Evolutionary conservation across 2,329 filamentous ascomycete genomes (phyloP).

Genomic region (Neoascochyta sp.): DNA sequence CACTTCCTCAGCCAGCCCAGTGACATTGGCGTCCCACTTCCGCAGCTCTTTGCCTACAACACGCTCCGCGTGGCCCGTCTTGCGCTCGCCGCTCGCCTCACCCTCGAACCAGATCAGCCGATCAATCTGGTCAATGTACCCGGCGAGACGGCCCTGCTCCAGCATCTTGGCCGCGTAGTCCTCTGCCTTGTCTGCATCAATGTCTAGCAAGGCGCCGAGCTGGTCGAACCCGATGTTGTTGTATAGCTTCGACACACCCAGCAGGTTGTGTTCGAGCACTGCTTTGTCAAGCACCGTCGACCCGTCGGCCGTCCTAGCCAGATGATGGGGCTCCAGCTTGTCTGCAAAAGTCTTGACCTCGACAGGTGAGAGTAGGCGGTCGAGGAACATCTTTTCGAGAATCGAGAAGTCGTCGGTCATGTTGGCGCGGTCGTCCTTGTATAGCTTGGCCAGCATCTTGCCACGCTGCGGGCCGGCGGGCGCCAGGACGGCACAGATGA

Average conservation of each 20-base stretch:
- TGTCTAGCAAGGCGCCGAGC: slow-evolving; percentile 71
- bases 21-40: slow-evolving; percentile 85
- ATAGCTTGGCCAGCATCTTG: slow-evolving; percentile 74
- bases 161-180: slow-evolving; percentile 93
- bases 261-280: slow-evolving; percentile 92
- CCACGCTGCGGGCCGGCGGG: slow-evolving; percentile 84
- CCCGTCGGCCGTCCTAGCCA: slow-evolving; percentile 84
- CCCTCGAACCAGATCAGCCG: slow-evolving; percentile 83
- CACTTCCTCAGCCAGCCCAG: slow-evolving; percentile 81
- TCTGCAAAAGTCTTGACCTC: slow-evolving; percentile 85
- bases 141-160: slow-evolving; percentile 82
- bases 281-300: slow-evolving; percentile 90
- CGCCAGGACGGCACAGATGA: slow-evolving; percentile 87
- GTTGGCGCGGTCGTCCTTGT: slow-evolving; percentile 84
- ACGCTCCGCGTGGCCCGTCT: slow-evolving; percentile 58
- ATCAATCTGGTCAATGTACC: slow-evolving; percentile 91
- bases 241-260: slow-evolving; percentile 67
- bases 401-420: slow-evolving; percentile 79
- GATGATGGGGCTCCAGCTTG: slow-evolving; percentile 78
- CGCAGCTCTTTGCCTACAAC: slow-evolving; percentile 68
- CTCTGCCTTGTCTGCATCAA: slow-evolving; percentile 79
- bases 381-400: slow-evolving; percentile 95
- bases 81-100: slow-evolving; percentile 66
- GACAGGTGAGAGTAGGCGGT: slow-evolving; percentile 72
- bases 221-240: slow-evolving; percentile 57